Percentiles rank a stretch among this genome's conserved stretches.
phyloP scores from a whole-genome alignment of 129 eudicot species.

The Deinandra increscens region DNA sequence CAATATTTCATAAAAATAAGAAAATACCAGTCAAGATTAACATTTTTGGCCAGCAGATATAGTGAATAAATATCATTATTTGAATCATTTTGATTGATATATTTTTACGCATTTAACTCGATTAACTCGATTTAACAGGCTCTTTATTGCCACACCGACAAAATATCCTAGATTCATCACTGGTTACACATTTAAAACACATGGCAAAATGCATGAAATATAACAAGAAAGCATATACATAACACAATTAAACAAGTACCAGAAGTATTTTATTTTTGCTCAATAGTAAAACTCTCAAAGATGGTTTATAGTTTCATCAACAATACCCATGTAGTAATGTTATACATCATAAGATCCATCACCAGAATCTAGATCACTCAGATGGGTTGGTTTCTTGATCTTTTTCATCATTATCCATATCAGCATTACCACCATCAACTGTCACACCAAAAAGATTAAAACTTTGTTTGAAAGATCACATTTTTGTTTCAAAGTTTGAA shows the following conservation, averaged over 20 bases:
- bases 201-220: background rate
- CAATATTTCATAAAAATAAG: no score
- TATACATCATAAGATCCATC: constrained; percentile 13
- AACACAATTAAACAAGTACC: constrained; percentile 16
- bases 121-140: no score
- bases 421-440: constrained; percentile 39
- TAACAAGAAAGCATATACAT: background rate
- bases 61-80: no score
- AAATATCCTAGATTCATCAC: no score
- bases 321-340: constrained; percentile 23
- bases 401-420: constrained; percentile 31
- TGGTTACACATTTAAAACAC: no score
- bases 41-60: no score
- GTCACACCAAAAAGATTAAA: constrained; percentile 1
- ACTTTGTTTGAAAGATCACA: background rate
- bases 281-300: constrained; percentile 23
- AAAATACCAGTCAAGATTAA: no score
- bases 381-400: constrained; percentile 29
- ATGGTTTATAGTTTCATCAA: constrained; percentile 19
- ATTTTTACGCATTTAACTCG: no score
- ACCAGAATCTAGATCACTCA: constrained; percentile 15
- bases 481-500: background rate
- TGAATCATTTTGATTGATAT: no score
- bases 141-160: no score
- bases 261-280: constrained; percentile 22